Evolutionary conservation across 164 flowering plant genomes (phyloP), one percentile per base, ranked within the genome.

Genomic region (Vitis riparia): DNA sequence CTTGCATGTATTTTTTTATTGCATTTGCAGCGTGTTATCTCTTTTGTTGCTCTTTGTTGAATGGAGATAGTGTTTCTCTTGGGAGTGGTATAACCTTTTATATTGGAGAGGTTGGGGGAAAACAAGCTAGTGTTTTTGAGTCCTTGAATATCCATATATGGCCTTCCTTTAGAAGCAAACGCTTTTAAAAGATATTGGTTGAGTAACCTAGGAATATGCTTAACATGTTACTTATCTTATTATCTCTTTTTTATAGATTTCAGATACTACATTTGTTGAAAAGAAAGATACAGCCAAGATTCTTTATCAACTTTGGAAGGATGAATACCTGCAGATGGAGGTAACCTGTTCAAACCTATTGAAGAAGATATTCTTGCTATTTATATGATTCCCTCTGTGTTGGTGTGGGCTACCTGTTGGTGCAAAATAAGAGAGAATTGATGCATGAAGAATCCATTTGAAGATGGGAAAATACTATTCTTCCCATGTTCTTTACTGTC

Each of bases 241-340:
- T 51, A 9, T 19, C 32, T 71, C 37, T 8, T 61, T 65, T 48
- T 65, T 77, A 19, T 68, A 93, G 98, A 88, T 93, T 69, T 73
- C 94, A 62, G 91, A 85, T 23, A 55, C 70, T 4, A 69, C 87
- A 29, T 80, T 92, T 23, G 81, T 87, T 63, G 98, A 90, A n/a
- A 89, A 87, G 83, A 89, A 87, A 78, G 91, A 84, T 23, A 69
- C 92, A 16, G 48, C 72, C 16, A 83, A 75, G 70, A 77, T 81
- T 77, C 88, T 94, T 7, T 84, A 71, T 67, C 82, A 72, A 72
- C 77, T 94, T 23, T 91, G 89, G 94, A 82, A 82, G 71, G 94
- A 88, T 72, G 82, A 76, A 8, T 89, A 79, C 74, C 62, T 94
- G 75, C 76, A 81, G 17, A 85, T 89, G 94, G 91, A 92, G 94